Evolutionary conservation across 768 basidiomycete genomes (phyloP), one percentile per base, ranked within the genome.

Genomic region (Collybia nuda): DNA sequence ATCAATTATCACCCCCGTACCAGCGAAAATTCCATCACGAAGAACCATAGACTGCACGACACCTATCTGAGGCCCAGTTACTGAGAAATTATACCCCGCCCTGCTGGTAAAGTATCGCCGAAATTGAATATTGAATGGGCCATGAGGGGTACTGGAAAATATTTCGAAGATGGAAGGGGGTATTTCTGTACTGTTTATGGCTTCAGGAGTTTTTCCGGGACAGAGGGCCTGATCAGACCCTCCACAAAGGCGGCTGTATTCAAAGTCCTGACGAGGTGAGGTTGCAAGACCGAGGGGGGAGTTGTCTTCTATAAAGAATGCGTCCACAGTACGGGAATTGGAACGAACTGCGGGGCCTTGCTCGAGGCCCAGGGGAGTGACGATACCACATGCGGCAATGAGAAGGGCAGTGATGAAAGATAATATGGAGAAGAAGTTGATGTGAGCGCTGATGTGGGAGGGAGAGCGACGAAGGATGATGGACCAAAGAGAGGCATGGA

Each of bases 401-500:
- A 62, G 57, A 22, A 62, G 2, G 3, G 56, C 57, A 1, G 48
- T 50, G 6, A 51, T 5, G 19, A 54, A 21, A 8, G 49, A 48
- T n/a, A 63, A 49, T 19, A 41, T 50, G 5, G 62, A 56, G 22
- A 59, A 50, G 36, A 52, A 23, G 22, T 41, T 19, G 47, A 57
- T 40, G 41, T 55, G 47, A 19, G 21, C 17, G 11, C 40, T 44
- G 15, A 51, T 17, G 41, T 32, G 14, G 3, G 32, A 37, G n/a
- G 24, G 7, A 11, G 47, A 48, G 32, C 32, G 32, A 19, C 52
- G 54, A 19, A 63, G 50, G 21, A 63, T 43, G 3, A 44, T 51
- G 1, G 62, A 50, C 62, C 62, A 63, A 2, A 57, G 38, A 6
- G 59, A 61, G 7, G 58, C 28, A 36, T 63, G 62, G 5, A 61